A percentile compares a stretch with the other conserved stretches of the same genome.
Evolutionary conservation across 768 basidiomycete genomes (phyloP).

Genomic region (Podaxis rugospora): DNA sequence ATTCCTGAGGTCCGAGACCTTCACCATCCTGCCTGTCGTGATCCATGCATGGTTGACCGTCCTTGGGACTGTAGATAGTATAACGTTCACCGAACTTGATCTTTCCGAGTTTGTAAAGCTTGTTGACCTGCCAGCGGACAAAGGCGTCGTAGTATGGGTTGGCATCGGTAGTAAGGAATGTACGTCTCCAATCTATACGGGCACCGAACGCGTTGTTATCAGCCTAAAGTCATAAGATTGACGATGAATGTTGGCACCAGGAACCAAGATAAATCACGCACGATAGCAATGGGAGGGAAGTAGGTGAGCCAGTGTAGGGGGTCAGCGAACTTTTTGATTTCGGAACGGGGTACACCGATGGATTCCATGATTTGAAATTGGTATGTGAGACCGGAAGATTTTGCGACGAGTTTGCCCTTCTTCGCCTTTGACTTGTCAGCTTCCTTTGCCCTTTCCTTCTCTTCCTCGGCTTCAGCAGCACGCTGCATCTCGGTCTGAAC

Average conservation of each 20-base stretch:
- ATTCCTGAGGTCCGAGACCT: conserved; percentile 92
- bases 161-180: conserved; percentile 89
- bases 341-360: conserved; percentile 79
- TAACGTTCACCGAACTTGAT: conserved; percentile 99
- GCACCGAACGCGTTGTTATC: conserved; percentile 90
- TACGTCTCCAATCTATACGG: conserved; percentile 94
- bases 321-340: conserved; percentile 97
- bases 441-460: conserved; percentile 39
- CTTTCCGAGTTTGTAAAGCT: conserved; percentile 78
- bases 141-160: conserved; percentile 98
- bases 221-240: conserved; percentile 16
- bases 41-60: conserved; percentile 99
- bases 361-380: conserved; percentile 99
- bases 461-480: conserved; percentile 42
- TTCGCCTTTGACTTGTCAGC: conserved; percentile 74
- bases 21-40: conserved; percentile 97
- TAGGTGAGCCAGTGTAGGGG: conserved; percentile 89
- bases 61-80: conserved; percentile 98
- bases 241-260: background rate
- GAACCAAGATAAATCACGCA: conserved; percentile 31
- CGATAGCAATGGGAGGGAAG: conserved; percentile 94
- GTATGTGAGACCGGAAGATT: conserved; percentile 90
- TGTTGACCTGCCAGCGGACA: conserved; percentile 98
- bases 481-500: conserved; percentile 42
- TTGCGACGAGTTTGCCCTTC: conserved; percentile 92